Conservation (phyloP, 1,139 yeast genomes). For the Yamadazyma sp. region DNA sequence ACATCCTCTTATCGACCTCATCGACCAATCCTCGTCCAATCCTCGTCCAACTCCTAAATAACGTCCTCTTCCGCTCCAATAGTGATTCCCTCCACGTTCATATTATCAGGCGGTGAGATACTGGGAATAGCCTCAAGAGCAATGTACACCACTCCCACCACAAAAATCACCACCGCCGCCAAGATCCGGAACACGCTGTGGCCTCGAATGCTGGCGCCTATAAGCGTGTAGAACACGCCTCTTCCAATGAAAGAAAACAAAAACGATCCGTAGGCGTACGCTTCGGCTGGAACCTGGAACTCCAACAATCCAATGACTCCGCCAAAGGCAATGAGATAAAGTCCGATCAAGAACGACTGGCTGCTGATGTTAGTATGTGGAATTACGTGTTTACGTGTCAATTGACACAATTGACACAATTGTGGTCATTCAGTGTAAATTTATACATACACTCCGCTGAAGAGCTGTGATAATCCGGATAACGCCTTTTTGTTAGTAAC, state of each 20-base stretch:
- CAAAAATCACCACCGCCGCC: constrained; percentile 53
- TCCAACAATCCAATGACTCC: constrained; percentile 57
- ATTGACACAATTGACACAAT: too few relatives aligned
- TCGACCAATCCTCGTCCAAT: too few relatives aligned
- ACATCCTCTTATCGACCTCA: too few relatives aligned
- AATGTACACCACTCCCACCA: constrained; percentile 58
- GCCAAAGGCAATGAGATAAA: constrained; percentile 58
- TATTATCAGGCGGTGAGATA: constrained; percentile 70
- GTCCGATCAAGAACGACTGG: constrained; percentile 52
- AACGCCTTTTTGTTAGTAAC: constrained; percentile 29
- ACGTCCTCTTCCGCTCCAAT: constrained; percentile 49
- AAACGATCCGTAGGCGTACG: constrained; percentile 74
- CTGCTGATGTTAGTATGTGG: constrained; percentile 23
- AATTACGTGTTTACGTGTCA: background rate
- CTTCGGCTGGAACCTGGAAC: constrained; percentile 64
- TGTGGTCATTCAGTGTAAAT: too few relatives aligned
- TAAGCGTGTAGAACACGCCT: constrained; percentile 68
- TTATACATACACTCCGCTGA: constrained; percentile 52
- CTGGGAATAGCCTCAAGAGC: constrained; percentile 70
- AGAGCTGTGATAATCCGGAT: constrained; percentile 62
- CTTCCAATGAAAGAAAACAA: constrained; percentile 82
- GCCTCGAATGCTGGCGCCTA: constrained; percentile 64
- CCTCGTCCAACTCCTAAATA: constrained; percentile 21
- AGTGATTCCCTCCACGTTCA: constrained; percentile 55
- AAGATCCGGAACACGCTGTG: constrained; percentile 56